A percentile compares a stretch with the other conserved stretches of the same genome.
Evolutionary conservation across 345 rosid genomes (phyloP).

Genomic region (Nasturtium officinale): DNA sequence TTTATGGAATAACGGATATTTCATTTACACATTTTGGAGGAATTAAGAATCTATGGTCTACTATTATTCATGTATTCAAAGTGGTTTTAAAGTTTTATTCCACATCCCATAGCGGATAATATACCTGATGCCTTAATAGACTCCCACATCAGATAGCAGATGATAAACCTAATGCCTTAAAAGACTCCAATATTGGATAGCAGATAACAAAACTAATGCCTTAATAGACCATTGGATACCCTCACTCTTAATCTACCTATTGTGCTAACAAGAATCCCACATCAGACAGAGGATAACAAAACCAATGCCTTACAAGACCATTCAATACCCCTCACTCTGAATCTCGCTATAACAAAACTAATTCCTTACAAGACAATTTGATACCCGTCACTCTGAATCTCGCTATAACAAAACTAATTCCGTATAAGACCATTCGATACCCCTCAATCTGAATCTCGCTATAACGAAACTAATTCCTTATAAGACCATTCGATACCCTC

Average conservation of each 20-base stretch:
- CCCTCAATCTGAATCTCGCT: neutral
- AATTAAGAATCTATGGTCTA: neutral
- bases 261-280: neutral
- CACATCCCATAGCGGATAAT: neutral
- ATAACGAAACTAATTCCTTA: neutral
- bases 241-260: neutral
- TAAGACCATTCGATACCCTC: neutral
- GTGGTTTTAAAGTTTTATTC: neutral
- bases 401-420: no score
- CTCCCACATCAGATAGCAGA: neutral
- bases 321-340: neutral
- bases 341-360: neutral
- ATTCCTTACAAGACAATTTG: neutral
- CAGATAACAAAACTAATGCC: neutral
- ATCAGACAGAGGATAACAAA: neutral
- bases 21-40: neutral
- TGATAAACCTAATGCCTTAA: constrained; percentile 1
- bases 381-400: neutral
- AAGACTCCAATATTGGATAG: neutral
- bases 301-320: neutral
- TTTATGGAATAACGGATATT: constrained; percentile 7
- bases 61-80: neutral
- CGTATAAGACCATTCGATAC: no score
- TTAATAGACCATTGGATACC: neutral
- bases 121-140: neutral